phyloP scores from a whole-genome alignment of 2,329 filamentous ascomycete genomes.

The Microsporum canis region DNA sequence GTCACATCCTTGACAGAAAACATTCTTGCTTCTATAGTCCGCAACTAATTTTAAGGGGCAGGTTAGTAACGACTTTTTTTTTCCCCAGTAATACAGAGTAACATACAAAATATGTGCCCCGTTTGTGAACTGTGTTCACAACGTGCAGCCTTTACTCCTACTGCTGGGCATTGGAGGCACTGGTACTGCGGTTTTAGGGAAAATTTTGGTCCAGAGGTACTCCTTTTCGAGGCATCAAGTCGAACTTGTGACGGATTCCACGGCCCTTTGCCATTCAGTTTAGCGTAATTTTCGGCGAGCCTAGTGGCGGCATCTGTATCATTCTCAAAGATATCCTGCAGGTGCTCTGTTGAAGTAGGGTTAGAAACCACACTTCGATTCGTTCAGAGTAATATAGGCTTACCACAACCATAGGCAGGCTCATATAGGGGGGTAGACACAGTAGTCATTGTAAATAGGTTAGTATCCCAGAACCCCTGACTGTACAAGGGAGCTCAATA shows the following conservation, averaged over 20 bases:
- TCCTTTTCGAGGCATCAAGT: slow-evolving; percentile 16
- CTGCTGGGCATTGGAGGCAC: slow-evolving; percentile 29
- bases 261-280: slow-evolving; percentile 22
- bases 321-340: slow-evolving; percentile 25
- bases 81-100: too few species aligned
- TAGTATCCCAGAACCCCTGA: too few species aligned
- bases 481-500: background rate
- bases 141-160: slow-evolving; percentile 24
- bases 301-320: slow-evolving; percentile 25
- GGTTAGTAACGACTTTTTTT: slow-evolving; percentile 9
- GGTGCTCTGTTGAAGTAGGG: slow-evolving; percentile 25
- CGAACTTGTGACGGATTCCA: slow-evolving; percentile 19
- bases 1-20: slow-evolving; percentile 31
- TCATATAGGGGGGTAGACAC: slow-evolving; percentile 17
- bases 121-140: slow-evolving; percentile 28
- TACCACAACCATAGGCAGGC: slow-evolving; percentile 34
- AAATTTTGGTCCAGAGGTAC: slow-evolving; percentile 17
- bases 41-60: slow-evolving; percentile 22
- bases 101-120: slow-evolving; percentile 33
- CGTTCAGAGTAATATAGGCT: slow-evolving; percentile 9
- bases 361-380: background rate
- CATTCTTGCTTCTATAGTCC: slow-evolving; percentile 29
- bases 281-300: slow-evolving; percentile 27
- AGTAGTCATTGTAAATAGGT: background rate
- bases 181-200: slow-evolving; percentile 31